Percentiles rank a stretch among this genome's conserved stretches.
These are phyloP conservation scores for Mucor circinelloides DNA, from an alignment of 371 early-diverging fungal species.

Conservation along the genomic window DNA sequence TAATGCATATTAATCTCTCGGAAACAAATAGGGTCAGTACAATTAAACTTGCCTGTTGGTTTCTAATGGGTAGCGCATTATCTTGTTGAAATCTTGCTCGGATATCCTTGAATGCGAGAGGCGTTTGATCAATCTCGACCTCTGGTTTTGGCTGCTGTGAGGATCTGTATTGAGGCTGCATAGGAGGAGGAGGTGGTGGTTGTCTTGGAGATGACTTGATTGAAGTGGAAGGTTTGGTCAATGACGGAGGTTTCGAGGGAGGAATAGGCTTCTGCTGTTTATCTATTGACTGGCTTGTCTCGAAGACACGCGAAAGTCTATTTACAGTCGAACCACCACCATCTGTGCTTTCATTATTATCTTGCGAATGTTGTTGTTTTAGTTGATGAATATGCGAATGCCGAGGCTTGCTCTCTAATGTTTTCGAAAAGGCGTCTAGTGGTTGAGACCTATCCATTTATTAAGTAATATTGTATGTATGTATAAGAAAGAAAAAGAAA, in stretches of 20 bases:
- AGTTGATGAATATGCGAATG: conserved; percentile 9
- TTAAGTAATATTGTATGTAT: background rate
- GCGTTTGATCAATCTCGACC: conserved; percentile 30
- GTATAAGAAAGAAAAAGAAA: background rate
- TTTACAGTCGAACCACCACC: conserved; percentile 30
- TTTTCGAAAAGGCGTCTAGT: conserved; percentile 47
- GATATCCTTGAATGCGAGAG: conserved; percentile 45
- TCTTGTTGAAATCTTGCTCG: conserved; percentile 47
- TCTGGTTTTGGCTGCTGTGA: background rate
- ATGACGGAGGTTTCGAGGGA: conserved; percentile 48
- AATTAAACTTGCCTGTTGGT: conserved; percentile 14
- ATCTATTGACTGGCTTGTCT: conserved; percentile 18
- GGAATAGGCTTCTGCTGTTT: conserved; percentile 29
- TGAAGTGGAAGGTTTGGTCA: conserved; percentile 9
- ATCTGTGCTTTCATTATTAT: conserved; percentile 7
- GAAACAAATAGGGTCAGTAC: background rate
- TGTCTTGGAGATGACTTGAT: background rate
- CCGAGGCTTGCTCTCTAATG: conserved; percentile 39
- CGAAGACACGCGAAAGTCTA: conserved; percentile 50
- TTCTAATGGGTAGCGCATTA: conserved; percentile 8
- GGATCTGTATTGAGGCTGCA: background rate
- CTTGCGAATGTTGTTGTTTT: conserved; percentile 6
- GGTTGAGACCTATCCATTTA: conserved; percentile 19
- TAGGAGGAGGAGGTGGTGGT: background rate
- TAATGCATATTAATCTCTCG: conserved; percentile 2